Conservation (phyloP, 495 filamentous ascomycete genomes). For the Amniculicola lignicola region DNA sequence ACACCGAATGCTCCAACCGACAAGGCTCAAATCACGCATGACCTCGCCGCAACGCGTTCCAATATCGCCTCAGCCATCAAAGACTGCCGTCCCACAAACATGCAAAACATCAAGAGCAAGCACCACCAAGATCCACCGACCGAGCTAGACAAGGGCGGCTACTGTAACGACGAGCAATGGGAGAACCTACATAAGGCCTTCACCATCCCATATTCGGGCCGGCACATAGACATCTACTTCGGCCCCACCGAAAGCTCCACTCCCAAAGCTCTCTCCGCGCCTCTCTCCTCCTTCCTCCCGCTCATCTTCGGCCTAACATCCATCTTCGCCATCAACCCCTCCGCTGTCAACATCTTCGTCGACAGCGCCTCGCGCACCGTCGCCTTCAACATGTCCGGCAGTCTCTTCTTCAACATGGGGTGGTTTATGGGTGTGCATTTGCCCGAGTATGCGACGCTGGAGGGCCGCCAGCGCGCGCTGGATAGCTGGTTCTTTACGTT, state of each 20-base stretch:
- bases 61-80: conserved; percentile 79
- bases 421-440: conserved; percentile 81
- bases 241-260: conserved; percentile 15
- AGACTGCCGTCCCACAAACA: conserved; percentile 71
- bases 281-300: conserved; percentile 67
- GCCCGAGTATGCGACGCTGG: conserved; percentile 31
- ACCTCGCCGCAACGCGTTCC: conserved; percentile 23
- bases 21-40: conserved; percentile 52
- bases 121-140: conserved; percentile 45
- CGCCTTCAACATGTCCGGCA: conserved; percentile 84
- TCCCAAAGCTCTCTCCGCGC: conserved; percentile 26
- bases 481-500: conserved; percentile 91
- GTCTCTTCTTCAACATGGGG: conserved; percentile 88
- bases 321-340: conserved; percentile 65
- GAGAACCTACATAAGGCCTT: conserved; percentile 75
- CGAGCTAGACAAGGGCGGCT: conserved; percentile 72
- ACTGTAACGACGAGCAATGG: conserved; percentile 80
- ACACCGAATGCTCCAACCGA: conserved; percentile 35
- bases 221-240: conserved; percentile 63
- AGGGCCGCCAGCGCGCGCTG: conserved; percentile 51
- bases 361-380: conserved; percentile 76
- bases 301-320: conserved; percentile 66
- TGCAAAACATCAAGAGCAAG: conserved; percentile 18
- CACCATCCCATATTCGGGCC: conserved; percentile 51
- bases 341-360: conserved; percentile 75